phyloP scores from a whole-genome alignment of 116 monocot species.

The Cymodocea nodosa region DNA sequence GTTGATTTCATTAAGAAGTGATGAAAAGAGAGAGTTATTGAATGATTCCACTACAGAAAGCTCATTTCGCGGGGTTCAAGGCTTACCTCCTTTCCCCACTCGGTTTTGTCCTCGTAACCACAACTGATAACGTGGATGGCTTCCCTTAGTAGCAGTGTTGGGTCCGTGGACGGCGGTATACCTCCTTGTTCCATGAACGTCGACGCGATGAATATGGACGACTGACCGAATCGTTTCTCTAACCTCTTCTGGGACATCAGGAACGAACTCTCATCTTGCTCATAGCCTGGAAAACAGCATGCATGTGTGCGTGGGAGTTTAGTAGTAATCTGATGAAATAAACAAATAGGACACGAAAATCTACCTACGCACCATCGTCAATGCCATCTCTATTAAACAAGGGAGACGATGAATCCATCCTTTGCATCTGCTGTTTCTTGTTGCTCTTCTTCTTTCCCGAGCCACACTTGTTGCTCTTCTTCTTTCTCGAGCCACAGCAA shows the following conservation, averaged over 20 bases:
- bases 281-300: slow-evolving; percentile 90
- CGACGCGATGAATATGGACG: slow-evolving; percentile 84
- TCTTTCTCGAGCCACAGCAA: too few relatives aligned
- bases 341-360: too few relatives aligned
- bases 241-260: slow-evolving; percentile 97
- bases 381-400: too few relatives aligned
- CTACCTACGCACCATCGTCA: too few relatives aligned
- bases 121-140: slow-evolving; percentile 91
- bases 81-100: slow-evolving; percentile 92
- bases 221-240: slow-evolving; percentile 90
- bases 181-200: slow-evolving; percentile 81
- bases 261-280: slow-evolving; percentile 70
- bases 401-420: too few relatives aligned
- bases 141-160: slow-evolving; percentile 56
- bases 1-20: too few relatives aligned
- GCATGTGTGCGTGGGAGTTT: slow-evolving; percentile 77
- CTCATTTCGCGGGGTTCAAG: too few relatives aligned
- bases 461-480: slow-evolving; percentile 36
- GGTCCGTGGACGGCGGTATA: slow-evolving; percentile 39
- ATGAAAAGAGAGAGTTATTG: too few relatives aligned
- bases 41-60: too few relatives aligned
- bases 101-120: slow-evolving; percentile 89
- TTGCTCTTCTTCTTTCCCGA: slow-evolving; percentile 39
- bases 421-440: too few relatives aligned
- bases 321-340: slow-evolving; percentile 14